These are phyloP conservation scores for Hanseniaspora valbyensis DNA, from an alignment of 805 yeast species.

Conservation along the genomic window DNA sequence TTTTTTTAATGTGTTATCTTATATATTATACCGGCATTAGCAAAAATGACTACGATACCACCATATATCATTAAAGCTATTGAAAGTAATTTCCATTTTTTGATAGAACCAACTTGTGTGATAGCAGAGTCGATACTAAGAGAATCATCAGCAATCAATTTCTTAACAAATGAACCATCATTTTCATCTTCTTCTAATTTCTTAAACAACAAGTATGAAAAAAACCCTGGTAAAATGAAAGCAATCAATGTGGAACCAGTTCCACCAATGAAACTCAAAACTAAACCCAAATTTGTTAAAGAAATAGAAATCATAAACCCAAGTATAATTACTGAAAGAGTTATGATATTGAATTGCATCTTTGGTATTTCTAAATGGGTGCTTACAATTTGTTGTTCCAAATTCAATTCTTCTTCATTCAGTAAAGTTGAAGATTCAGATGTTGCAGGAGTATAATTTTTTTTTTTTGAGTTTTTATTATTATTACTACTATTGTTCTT, in stretches of 20 bases:
- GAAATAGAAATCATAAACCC: slow-evolving; percentile 50
- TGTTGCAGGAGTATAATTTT: slow-evolving; percentile 9
- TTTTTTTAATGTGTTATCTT: slow-evolving; percentile 2
- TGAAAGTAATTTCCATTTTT: slow-evolving; percentile 5
- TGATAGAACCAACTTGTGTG: not conserved
- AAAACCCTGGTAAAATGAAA: slow-evolving; percentile 66
- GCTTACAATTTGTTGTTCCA: slow-evolving; percentile 8
- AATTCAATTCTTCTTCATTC: slow-evolving; percentile 10
- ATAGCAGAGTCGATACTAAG: not conserved
- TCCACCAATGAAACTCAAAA: slow-evolving; percentile 65
- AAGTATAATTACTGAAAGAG: slow-evolving; percentile 35
- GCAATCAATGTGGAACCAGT: slow-evolving; percentile 75
- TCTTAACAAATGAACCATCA: slow-evolving; percentile 5
- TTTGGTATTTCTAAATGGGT: slow-evolving; percentile 9
- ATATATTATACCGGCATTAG: slow-evolving; percentile 9
- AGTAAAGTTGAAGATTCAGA: slow-evolving; percentile 12
- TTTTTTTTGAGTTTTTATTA: too few species aligned
- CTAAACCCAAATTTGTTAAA: slow-evolving; percentile 54
- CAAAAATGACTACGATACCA: slow-evolving; percentile 1
- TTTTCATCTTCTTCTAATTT: slow-evolving; percentile 34
- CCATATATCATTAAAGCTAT: not conserved
- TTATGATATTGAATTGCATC: slow-evolving; percentile 35
- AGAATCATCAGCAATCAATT: not conserved
- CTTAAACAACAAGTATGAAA: slow-evolving; percentile 38
- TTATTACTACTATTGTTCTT: not conserved